phyloP scores from a whole-genome alignment of 441 rosid genomes.

The Melastoma candidum region DNA sequence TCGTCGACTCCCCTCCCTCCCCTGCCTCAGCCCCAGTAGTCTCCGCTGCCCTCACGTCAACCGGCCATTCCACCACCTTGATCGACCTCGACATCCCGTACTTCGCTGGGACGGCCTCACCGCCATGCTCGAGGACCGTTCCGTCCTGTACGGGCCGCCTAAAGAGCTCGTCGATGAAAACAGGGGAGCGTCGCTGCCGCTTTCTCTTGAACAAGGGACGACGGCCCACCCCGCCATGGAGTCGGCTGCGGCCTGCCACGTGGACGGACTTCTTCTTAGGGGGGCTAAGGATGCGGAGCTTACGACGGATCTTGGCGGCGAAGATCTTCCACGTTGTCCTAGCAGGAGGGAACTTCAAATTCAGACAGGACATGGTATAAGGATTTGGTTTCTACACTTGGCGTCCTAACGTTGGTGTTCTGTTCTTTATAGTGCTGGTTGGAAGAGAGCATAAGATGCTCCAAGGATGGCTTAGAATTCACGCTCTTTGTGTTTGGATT shows the following conservation, averaged over 20 bases:
- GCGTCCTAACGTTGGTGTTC: neutral
- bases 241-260: too few relatives aligned
- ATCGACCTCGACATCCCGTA: neutral
- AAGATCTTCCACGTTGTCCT: conserved; percentile 66
- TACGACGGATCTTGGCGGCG: conserved; percentile 40
- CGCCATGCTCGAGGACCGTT: conserved; percentile 8
- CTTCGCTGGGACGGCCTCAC: neutral
- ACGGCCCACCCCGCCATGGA: conserved; percentile 7
- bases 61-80: neutral
- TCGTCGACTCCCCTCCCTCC: neutral
- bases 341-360: conserved; percentile 41
- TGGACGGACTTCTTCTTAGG: conserved; percentile 16
- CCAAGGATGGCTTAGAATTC: conserved; percentile 21
- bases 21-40: conserved; percentile 8
- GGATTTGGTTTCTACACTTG: neutral
- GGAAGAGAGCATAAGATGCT: neutral
- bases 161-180: conserved; percentile 49
- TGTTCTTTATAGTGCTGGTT: conserved; percentile 8
- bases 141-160: conserved; percentile 17
- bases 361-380: conserved; percentile 45
- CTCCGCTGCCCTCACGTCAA: too few relatives aligned
- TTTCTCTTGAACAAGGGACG: conserved; percentile 19
- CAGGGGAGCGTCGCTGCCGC: conserved; percentile 27
- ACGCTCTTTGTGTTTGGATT: neutral
- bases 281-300: conserved; percentile 31